These are phyloP conservation scores for Penstemon barbatus DNA, from an alignment of 257 asterid species.

Conservation along the genomic window DNA sequence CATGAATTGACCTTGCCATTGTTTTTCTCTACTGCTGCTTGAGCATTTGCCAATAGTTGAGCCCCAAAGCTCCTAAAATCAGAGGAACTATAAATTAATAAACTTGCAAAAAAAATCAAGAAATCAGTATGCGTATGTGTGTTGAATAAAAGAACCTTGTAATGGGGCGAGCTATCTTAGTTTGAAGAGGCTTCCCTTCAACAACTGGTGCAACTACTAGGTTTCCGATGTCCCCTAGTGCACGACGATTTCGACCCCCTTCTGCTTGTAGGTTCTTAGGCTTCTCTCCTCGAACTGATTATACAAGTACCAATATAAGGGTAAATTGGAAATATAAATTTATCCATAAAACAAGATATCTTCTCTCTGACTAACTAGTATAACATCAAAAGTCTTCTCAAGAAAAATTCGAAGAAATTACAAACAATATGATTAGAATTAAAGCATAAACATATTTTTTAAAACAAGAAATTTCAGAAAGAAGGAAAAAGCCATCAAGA, in stretches of 20 bases:
- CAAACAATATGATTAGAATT: background rate
- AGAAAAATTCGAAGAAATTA: too few species aligned
- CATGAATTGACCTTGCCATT: conserved; percentile 33
- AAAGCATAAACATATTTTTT: background rate
- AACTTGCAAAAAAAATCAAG: conserved; percentile 1
- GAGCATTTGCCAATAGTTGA: conserved; percentile 32
- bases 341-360: too few species aligned
- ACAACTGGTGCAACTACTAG: conserved; percentile 36
- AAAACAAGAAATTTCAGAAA: background rate
- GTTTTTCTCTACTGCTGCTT: conserved; percentile 36
- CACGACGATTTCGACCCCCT: conserved; percentile 42
- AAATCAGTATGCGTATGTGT: background rate
- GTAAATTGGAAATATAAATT: too few species aligned
- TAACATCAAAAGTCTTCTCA: too few species aligned
- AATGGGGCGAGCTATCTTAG: conserved; percentile 37
- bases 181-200: conserved; percentile 36
- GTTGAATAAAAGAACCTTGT: conserved; percentile 29
- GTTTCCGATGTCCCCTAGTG: conserved; percentile 53
- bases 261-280: conserved; percentile 38
- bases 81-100: background rate
- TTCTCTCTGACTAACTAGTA: too few species aligned
- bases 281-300: conserved; percentile 25
- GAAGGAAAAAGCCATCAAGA: background rate
- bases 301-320: background rate
- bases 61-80: conserved; percentile 29